These are phyloP conservation scores for Xylaria venustula DNA, from an alignment of 495 filamentous ascomycete genomes.

Conservation along the genomic window DNA sequence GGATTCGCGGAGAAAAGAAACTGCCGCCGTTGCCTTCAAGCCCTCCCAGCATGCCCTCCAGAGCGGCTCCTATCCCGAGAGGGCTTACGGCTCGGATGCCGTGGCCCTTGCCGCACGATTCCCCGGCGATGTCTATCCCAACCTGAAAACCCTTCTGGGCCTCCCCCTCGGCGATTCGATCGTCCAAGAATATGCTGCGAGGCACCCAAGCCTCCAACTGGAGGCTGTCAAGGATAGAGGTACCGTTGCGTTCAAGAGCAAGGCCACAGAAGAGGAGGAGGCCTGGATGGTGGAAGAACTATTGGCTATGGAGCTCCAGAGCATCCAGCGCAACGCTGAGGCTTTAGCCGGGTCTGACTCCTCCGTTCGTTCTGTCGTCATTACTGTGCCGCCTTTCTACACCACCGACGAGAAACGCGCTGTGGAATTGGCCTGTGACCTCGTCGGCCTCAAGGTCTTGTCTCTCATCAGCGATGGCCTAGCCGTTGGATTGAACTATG, in stretches of 20 bases:
- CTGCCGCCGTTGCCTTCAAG: conserved; percentile 90
- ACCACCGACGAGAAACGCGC: conserved; percentile 85
- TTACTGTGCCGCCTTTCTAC: conserved; percentile 91
- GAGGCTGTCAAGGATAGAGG: conserved; percentile 57
- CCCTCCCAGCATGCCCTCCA: conserved; percentile 60
- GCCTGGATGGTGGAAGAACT: conserved; percentile 89
- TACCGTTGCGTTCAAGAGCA: conserved; percentile 74
- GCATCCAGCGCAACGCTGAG: conserved; percentile 83
- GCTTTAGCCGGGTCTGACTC: conserved; percentile 75
- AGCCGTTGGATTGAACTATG: conserved; percentile 93
- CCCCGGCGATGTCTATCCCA: conserved; percentile 89
- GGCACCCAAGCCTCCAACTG: conserved; percentile 69
- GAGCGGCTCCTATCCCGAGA: conserved; percentile 71
- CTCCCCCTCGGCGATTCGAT: conserved; percentile 60
- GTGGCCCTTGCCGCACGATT: conserved; percentile 82
- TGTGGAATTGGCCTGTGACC: conserved; percentile 73
- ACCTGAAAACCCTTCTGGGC: conserved; percentile 84
- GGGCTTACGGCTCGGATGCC: conserved; percentile 89
- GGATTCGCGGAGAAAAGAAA: conserved; percentile 95
- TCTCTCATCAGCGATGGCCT: conserved; percentile 85
- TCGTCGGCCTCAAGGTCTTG: conserved; percentile 85
- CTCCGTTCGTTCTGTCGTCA: conserved; percentile 73
- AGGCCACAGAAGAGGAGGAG: conserved; percentile 58
- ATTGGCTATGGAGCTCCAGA: conserved; percentile 93
- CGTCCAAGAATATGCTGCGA: conserved; percentile 63